Evolutionary conservation across 805 yeast genomes (phyloP), one percentile per base, ranked within the genome.

Genomic region (Starmerella bombicola): DNA sequence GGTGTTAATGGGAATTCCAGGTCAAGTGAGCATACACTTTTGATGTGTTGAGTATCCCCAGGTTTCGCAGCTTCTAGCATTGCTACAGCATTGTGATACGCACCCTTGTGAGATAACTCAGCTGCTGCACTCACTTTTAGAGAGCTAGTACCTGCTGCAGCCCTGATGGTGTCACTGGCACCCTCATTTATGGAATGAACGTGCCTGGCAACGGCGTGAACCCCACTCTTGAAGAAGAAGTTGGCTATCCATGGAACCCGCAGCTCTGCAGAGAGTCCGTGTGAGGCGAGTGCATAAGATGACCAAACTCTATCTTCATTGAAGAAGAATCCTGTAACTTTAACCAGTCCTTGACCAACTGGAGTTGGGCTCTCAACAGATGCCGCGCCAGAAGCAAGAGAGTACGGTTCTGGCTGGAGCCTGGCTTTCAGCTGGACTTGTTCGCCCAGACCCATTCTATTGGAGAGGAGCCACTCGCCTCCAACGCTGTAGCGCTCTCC

Each of bases 151-250:
- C 80, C 80, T 2, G 86, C 74, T 26, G 67, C 69, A 8, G 72
- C 68, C 33, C 88, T 74, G 20, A 75, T 63, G 22, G 69, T 63
- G 52, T 75, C 80, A 33, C 76, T 66, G 4, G 82, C 80, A 22
- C 68, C 50, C 17, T 55, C 56, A 35, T 56, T 67, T 21, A 67
- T 65, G 40, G 73, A 71, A 36, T 69, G 65, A 15, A 79, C 62
- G 19, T 71, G 66, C 51, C 91, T 69, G 51, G 71, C 73, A 1
- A 67, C 60, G 20, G 78, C 64, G 17, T 75, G 66, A 13, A 79
- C 55, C n/a, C 91, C 94, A 32, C 68, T 49, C 24, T 25, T 23
- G 33, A 40, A 36, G 18, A 23, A 13, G 22, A 36, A 18, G 43
- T 55, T 56, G 10, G 56, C 46, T 10, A 32, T 31, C 35, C 38